Conservation (phyloP, 495 filamentous ascomycete species). For the Aspergillus egyptiacus region DNA sequence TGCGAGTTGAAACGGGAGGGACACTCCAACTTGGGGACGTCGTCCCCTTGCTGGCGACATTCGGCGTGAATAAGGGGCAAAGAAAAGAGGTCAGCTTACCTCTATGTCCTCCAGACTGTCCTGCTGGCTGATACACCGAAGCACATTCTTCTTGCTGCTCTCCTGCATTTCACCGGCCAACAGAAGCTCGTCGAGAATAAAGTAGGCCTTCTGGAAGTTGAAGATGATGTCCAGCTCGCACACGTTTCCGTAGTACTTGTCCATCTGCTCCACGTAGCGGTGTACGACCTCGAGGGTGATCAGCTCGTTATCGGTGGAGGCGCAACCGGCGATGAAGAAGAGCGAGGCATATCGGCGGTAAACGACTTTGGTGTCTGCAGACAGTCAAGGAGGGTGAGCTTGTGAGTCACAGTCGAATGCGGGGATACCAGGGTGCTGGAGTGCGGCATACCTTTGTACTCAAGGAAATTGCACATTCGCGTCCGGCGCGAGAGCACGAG, state of each 20-base stretch:
- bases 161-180: conserved; percentile 97
- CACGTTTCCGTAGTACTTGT: conserved; percentile 99
- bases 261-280: conserved; percentile 99
- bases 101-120: conserved; percentile 96
- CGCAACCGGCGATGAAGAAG: conserved; percentile 97
- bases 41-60: neutral
- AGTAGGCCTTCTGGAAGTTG: conserved; percentile 99
- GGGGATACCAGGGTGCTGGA: conserved; percentile 5
- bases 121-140: conserved; percentile 90
- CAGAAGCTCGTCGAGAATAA: conserved; percentile 94
- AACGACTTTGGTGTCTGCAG: conserved; percentile 90
- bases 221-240: conserved; percentile 99
- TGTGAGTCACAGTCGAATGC: conserved; percentile 2
- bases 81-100: conserved; percentile 53
- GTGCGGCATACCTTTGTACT: conserved; percentile 77
- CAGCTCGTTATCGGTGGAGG: conserved; percentile 91
- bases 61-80: neutral
- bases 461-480: conserved; percentile 99
- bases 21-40: too few relatives aligned
- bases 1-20: neutral
- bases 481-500: conserved; percentile 92
- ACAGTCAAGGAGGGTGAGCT: conserved; percentile 2
- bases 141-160: conserved; percentile 97
- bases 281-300: conserved; percentile 98
- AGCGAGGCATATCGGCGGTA: conserved; percentile 98